These are phyloP conservation scores for Ceriops tagal DNA, from an alignment of 345 rosid genomes.

Conservation along the genomic window DNA sequence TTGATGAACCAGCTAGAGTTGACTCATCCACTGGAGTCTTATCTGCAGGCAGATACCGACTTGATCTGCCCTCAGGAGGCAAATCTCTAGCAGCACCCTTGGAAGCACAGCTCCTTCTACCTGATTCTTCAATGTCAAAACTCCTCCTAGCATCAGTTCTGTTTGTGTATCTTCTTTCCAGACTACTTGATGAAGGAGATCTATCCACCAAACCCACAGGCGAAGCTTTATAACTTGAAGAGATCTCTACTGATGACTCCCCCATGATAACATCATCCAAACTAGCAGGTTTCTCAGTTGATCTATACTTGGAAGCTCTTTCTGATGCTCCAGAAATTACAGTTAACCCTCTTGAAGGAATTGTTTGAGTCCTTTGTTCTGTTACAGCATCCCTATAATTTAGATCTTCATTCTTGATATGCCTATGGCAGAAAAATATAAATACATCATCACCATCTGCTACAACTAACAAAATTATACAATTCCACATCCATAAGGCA, in stretches of 20 bases:
- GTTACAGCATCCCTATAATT: conserved; percentile 40
- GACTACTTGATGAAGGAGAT: conserved; percentile 71
- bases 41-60: conserved; percentile 47
- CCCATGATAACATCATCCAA: conserved; percentile 61
- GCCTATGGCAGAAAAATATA: conserved; percentile 39
- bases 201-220: conserved; percentile 63
- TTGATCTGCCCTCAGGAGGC: conserved; percentile 53
- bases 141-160: conserved; percentile 55
- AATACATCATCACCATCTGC: neutral
- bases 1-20: conserved; percentile 52
- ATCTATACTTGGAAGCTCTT: conserved; percentile 53
- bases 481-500: neutral
- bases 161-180: conserved; percentile 60
- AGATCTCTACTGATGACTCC: conserved; percentile 62
- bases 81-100: conserved; percentile 46
- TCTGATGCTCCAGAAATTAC: conserved; percentile 55
- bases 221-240: conserved; percentile 67
- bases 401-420: conserved; percentile 41
- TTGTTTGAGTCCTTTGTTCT: conserved; percentile 54
- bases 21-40: conserved; percentile 57
- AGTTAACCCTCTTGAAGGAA: conserved; percentile 49
- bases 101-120: conserved; percentile 54
- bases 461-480: neutral
- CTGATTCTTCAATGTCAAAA: conserved; percentile 69
- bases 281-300: conserved; percentile 53